A percentile compares a stretch with the other conserved stretches of the same genome.
phyloP scores from a whole-genome alignment of 176 grass and related monocot species.

The Neostapfia colusana region DNA sequence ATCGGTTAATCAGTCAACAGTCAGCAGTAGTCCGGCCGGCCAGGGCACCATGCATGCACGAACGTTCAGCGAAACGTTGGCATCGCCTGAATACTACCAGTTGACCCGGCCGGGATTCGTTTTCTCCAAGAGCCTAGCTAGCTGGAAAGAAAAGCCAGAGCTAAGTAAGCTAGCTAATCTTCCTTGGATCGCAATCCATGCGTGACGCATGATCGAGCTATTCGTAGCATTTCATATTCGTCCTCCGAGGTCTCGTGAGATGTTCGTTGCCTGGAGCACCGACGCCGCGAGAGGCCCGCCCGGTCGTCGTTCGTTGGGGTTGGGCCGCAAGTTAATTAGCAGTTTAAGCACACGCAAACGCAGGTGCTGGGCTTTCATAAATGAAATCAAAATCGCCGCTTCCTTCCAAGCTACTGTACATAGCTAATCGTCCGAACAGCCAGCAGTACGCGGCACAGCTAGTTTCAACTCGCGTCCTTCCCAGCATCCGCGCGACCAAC shows the following conservation, averaged over 20 bases:
- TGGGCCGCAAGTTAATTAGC: conserved; percentile 23
- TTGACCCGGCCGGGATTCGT: conserved; percentile 21
- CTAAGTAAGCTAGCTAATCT: neutral
- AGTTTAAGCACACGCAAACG: conserved; percentile 42
- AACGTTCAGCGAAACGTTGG: conserved; percentile 26
- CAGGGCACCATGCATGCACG: conserved; percentile 9
- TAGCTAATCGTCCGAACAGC: neutral
- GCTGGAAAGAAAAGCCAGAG: neutral
- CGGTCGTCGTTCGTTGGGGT: neutral
- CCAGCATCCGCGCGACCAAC: neutral
- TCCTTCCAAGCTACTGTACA: conserved; percentile 32
- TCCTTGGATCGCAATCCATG: conserved; percentile 22
- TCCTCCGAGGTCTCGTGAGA: neutral
- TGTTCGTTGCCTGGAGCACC: conserved; percentile 19
- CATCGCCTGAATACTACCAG: neutral
- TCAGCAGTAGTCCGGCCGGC: neutral
- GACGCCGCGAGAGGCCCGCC: conserved; percentile 1
- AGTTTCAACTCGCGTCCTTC: neutral
- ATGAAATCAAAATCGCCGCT: neutral
- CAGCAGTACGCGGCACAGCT: neutral
- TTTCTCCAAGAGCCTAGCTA: conserved; percentile 4
- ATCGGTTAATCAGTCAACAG: neutral
- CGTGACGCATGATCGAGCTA: conserved; percentile 26
- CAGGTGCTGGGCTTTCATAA: neutral
- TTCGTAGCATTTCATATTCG: neutral